Base-by-base conservation (phyloP, 2,329 filamentous ascomycete species). In the Ophiostoma sp. region DNA sequence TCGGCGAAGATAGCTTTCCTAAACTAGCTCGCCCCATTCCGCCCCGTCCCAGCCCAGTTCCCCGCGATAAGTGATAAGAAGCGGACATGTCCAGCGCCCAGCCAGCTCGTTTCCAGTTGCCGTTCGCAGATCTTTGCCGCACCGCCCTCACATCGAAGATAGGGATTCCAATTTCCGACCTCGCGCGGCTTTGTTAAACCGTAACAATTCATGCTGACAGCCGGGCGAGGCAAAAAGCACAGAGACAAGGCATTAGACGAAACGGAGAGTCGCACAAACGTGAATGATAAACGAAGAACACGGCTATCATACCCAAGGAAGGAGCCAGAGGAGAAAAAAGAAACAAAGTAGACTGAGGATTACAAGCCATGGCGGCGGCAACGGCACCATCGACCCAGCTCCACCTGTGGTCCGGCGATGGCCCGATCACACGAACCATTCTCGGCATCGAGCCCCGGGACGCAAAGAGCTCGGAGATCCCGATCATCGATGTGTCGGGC, bases 391-490 rank as follows among this genome's bases (percentile, higher is more conserved):
- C 63, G 41, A 64, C 63, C 6, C 42, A 58, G 49, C 45, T 66
- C 36, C 65, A 44, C 38, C 63, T 70, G 1, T 68, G 65, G 11
- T 70, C 78, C 4, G 76, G 75, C 67, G 76, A 77, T 67, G 79
- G 78, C 1, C 75, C 76, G n/a, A 73, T 80, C 16, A 76, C 75
- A n/a, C 75, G 77, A 14, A 75, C 75, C 3, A 71, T 80, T n/a
- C 74, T 78, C 8, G 67, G 69, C 7, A 76, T 8, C 27, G 69
- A 47, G 69, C 75, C 8, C 69, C 74, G 40, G 27, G 64, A 40
- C 52, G 73, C 58, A 69, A 74, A 52, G 8, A 62, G 64, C 14
- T 62, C 67, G 42, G 70, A 72, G 36, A 70, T 72, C 40, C 70
- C 70, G 11, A 64, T 70, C 12, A 68, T 72, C 8, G 70, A 72